Percentiles rank a stretch among this genome's conserved stretches.
These are phyloP conservation scores for Penicillium hesseltinei DNA, from an alignment of 2,329 filamentous ascomycete species.

Conservation along the genomic window DNA sequence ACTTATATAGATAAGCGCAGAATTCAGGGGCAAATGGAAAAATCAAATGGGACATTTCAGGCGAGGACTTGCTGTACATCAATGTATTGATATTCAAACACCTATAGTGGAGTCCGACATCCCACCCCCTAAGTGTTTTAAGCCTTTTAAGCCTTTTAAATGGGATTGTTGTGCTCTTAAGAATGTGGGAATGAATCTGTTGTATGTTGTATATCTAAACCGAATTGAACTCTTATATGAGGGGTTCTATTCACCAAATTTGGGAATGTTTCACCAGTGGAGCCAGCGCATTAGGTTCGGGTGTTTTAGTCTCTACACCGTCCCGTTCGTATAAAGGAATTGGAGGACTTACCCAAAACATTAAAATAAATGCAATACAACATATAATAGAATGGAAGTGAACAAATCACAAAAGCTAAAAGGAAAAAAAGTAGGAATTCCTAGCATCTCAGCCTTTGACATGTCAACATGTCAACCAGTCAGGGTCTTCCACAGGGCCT, in stretches of 20 bases:
- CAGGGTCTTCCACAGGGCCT: background rate
- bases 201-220: background rate
- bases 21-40: background rate
- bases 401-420: background rate
- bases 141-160: constrained; percentile 5
- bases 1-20: background rate
- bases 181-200: constrained; percentile 19
- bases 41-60: background rate
- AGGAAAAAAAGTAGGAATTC: background rate
- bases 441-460: background rate
- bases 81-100: background rate
- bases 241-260: constrained; percentile 6
- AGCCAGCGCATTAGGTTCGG: constrained; percentile 20
- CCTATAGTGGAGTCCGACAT: background rate
- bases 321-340: background rate
- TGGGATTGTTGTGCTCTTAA: constrained; percentile 1
- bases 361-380: background rate
- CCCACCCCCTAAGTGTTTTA: background rate
- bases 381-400: background rate
- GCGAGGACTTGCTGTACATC: background rate
- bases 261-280: constrained; percentile 22
- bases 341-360: constrained; percentile 4
- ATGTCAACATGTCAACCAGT: background rate
- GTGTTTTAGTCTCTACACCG: background rate
- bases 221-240: background rate